Evolutionary conservation across 805 yeast species (phyloP), one percentile per base, ranked within the genome.

Genomic region (Barnettozyma populi): DNA sequence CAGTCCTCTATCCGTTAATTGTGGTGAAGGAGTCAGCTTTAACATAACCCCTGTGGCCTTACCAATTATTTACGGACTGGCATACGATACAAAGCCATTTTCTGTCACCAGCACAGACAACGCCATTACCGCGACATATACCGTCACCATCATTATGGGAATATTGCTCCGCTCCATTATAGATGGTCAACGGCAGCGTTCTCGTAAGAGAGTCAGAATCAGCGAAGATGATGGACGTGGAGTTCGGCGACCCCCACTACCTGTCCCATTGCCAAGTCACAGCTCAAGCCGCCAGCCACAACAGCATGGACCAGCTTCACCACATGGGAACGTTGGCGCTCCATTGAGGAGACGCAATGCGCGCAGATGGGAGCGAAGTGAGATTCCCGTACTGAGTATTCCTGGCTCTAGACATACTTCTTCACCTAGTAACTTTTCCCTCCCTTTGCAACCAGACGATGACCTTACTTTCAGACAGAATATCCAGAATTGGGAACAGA

Each of bases 341-440:
- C 27, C 34, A 18, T 38, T 49, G 31, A 49, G 52, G 43, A 36
- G 52, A 29, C 38, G 45, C 5, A 44, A 43, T 34, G 52, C 52
- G 5, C 41, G 43, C 29, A 34, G 47, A 24, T 46, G 49, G 43
- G 18, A 39, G 5, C 31, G 45, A 5, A 27, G 37, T 23, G 47
- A 44, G 34, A 44, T 32, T 13, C 43, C 42, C 9, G 36, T 31
- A 27, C 23, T 35, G 37, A 29, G 16, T 14, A 29, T 29, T 29
- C 32, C 32, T n/a, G 42, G 21, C 7, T n/a, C 23, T 10, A 27
- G 3, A n/a, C 14, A 6, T 4, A 36, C 19, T 16, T 9, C 24
- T 21, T 13, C 36, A 9, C 23, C 8, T 23, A 29, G 4, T 27
- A 18, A 37, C 27, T 14, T 7, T 23, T 14, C 27, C 11, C 32